phyloP scores from a whole-genome alignment of 2,329 filamentous ascomycete genomes.

The Eutypa lata region DNA sequence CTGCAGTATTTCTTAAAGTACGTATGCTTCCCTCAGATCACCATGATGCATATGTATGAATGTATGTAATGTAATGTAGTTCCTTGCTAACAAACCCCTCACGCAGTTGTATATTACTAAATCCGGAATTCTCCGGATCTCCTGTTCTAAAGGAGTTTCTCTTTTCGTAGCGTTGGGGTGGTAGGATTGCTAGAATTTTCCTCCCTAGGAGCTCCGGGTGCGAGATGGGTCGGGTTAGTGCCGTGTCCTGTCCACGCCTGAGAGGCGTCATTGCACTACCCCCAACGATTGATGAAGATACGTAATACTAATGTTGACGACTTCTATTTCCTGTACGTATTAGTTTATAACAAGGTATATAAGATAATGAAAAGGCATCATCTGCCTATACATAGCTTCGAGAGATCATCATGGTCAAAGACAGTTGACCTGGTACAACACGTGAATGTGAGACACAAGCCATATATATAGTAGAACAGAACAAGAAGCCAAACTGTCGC shows the following conservation, averaged over 20 bases:
- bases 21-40: conserved; percentile 32
- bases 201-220: conserved; percentile 13
- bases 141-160: conserved; percentile 89
- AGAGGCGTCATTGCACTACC: too few species aligned
- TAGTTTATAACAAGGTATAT: not conserved
- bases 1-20: conserved; percentile 93
- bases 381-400: too few species aligned
- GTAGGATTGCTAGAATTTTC: too few species aligned
- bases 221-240: too few species aligned
- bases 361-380: not conserved
- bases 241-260: too few species aligned
- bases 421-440: too few species aligned
- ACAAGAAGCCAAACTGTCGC: too few species aligned
- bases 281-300: not conserved
- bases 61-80: too few species aligned
- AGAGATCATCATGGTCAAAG: too few species aligned
- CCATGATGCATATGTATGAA: conserved; percentile 9
- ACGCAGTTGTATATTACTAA: conserved; percentile 78
- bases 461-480: too few species aligned
- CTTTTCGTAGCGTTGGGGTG: conserved; percentile 51
- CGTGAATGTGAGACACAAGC: too few species aligned
- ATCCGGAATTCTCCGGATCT: conserved; percentile 91
- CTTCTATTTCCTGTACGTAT: not conserved
- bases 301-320: not conserved
- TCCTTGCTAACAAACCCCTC: not conserved